A percentile compares a stretch with the other conserved stretches of the same genome.
Conservation (phyloP, 495 filamentous ascomycete species). For the Parmelia sp. region DNA sequence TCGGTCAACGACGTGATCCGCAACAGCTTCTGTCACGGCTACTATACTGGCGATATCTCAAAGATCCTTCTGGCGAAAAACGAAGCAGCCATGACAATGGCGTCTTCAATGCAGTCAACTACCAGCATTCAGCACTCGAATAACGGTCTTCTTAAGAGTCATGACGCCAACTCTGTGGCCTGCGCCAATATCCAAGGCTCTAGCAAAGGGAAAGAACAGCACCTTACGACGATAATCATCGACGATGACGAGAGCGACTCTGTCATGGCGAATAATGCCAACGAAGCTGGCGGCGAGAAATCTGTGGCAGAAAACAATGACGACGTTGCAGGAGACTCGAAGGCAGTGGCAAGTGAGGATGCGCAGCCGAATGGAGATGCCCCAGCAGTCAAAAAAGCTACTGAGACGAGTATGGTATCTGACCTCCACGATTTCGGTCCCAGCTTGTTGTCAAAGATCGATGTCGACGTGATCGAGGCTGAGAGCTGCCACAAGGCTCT, state of each 20-base stretch:
- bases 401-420: neutral
- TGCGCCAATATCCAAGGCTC: neutral
- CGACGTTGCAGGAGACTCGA: neutral
- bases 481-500: neutral
- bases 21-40: slow-evolving; percentile 30
- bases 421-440: neutral
- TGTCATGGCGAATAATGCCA: neutral
- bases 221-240: neutral
- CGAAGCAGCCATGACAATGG: slow-evolving; percentile 15
- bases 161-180: neutral
- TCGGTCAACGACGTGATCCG: slow-evolving; percentile 35
- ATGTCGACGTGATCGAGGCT: neutral
- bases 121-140: neutral
- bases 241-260: neutral
- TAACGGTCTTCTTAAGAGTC: neutral
- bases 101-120: neutral
- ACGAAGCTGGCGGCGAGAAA: neutral
- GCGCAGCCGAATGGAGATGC: neutral
- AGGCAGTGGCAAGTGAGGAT: neutral
- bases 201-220: neutral
- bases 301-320: neutral
- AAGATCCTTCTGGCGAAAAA: neutral
- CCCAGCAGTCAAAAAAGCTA: neutral
- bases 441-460: neutral
- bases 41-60: slow-evolving; percentile 19